phyloP scores from a whole-genome alignment of 371 early-diverging fungal genomes.

The Apophysomyces ossiformis region DNA sequence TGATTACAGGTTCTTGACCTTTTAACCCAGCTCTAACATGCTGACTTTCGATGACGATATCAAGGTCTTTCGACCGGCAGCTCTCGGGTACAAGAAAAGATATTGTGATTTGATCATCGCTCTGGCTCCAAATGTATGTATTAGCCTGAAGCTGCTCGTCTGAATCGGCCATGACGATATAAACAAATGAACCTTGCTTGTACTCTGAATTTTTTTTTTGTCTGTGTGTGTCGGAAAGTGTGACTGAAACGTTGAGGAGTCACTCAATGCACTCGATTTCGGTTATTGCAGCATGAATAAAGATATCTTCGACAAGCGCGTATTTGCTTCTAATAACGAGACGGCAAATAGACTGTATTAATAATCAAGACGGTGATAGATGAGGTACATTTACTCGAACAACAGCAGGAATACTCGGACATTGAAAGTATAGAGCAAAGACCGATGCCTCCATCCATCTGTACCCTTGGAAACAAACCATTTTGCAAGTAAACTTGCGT shows the following conservation, averaged over 20 bases:
- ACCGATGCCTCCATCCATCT: too few relatives aligned
- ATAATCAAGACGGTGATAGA: too few relatives aligned
- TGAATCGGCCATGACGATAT: constrained; percentile 33
- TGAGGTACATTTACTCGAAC: too few relatives aligned
- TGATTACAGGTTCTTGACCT: constrained; percentile 53
- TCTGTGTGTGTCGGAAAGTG: not conserved
- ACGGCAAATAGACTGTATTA: too few relatives aligned
- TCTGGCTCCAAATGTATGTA: constrained; percentile 56
- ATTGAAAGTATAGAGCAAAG: too few relatives aligned
- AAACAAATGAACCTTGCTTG: not conserved
- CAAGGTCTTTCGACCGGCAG: constrained; percentile 45
- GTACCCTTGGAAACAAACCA: too few relatives aligned
- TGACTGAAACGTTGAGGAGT: not conserved
- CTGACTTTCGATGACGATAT: constrained; percentile 47
- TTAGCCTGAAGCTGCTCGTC: constrained; percentile 53
- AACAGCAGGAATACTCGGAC: too few relatives aligned
- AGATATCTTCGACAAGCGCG: too few relatives aligned
- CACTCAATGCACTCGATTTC: not conserved
- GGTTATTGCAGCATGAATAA: too few relatives aligned
- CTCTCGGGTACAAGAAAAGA: constrained; percentile 53
- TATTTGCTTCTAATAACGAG: too few relatives aligned
- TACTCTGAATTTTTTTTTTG: not conserved
- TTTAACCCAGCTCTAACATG: constrained; percentile 48
- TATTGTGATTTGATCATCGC: constrained; percentile 53
- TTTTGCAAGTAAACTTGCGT: too few relatives aligned